Evolutionary conservation across 495 filamentous ascomycete species (phyloP).

Genomic region (Xylaria cubensis): DNA sequence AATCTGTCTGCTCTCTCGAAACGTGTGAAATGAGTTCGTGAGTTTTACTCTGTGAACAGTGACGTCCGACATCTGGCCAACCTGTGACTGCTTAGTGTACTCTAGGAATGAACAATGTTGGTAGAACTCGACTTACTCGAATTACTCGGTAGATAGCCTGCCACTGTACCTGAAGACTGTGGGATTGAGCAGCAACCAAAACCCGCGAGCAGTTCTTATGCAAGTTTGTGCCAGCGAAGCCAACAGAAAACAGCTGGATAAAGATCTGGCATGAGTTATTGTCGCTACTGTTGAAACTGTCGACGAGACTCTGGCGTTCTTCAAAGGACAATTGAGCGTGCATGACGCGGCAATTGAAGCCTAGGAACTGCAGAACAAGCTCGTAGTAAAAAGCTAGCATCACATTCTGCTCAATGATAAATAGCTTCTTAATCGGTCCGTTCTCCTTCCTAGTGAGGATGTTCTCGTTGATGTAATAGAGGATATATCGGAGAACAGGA

Average conservation of each 20-base stretch:
- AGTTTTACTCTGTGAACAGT: constrained; percentile 34
- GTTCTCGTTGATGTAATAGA: constrained; percentile 33
- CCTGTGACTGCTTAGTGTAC: constrained; percentile 32
- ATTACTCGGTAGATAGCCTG: constrained; percentile 39
- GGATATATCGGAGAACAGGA: constrained; percentile 36
- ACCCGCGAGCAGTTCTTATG: constrained; percentile 36
- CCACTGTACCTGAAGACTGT: constrained; percentile 35
- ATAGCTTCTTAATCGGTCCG: constrained; percentile 36
- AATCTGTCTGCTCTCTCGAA: constrained; percentile 37
- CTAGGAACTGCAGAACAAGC: constrained; percentile 37
- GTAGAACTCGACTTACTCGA: constrained; percentile 29
- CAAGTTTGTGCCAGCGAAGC: constrained; percentile 39
- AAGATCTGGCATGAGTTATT: constrained; percentile 35
- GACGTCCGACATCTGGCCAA: constrained; percentile 37
- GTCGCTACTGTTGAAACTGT: constrained; percentile 32
- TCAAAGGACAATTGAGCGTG: constrained; percentile 29
- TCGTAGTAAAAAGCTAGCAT: constrained; percentile 41
- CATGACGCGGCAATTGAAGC: constrained; percentile 34
- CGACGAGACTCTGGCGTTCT: constrained; percentile 32
- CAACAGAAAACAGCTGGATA: constrained; percentile 39
- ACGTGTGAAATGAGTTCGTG: constrained; percentile 36
- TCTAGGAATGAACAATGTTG: neutral
- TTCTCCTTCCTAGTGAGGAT: constrained; percentile 19
- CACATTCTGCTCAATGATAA: constrained; percentile 35
- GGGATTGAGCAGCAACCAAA: constrained; percentile 33